Base-by-base conservation (phyloP, 2,329 filamentous ascomycete genomes). In the Cyphellophora europaea region DNA sequence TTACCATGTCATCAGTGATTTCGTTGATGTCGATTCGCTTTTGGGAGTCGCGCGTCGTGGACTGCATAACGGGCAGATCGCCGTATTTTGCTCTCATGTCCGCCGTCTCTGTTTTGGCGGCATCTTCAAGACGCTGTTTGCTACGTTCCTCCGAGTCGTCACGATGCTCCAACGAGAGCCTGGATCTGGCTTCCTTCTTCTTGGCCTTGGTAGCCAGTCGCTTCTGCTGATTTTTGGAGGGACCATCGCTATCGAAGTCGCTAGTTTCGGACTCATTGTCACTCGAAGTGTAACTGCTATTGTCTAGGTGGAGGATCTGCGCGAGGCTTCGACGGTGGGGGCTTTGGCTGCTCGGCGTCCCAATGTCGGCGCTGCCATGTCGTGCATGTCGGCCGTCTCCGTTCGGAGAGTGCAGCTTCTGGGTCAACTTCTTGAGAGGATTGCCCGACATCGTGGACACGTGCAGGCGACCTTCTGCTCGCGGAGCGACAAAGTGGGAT, bases 41-140 rank as follows among this genome's bases (percentile, higher is more conserved):
- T 43, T 72, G 58, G 32, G 64, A 54, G 39, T 65, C 58, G 54
- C 65, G 62, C 37, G 66, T 60, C 40, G 64, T 63, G 11, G 74
- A 79, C 54, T 69, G 70, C 55, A 78, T 72, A 45, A 77, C 57
- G 3, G 69, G 67, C 27, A 74, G 49, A 14, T 68, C 60, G 23
- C 75, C 75, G 53, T 79, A 79, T 32, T 67, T 70, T 15, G 66
- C 62, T 48, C 63, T 68, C 59, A 75, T 72, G 38, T 77, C 74
- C 2, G 67, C 57, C 0, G 74, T 74, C 53, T 79, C 68, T 36
- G 72, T 67, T 15, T 61, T 59, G 8, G 55, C 54, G 0, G 74
- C 71, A 55, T 63, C 55, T 57, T 67, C 53, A 59, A 64, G 52
- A 51, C 66, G 56, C 43, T 61, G 54, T 33, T 55, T 56, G 33